phyloP scores from a whole-genome alignment of 345 rosid species.

The Ceriops decandra region DNA sequence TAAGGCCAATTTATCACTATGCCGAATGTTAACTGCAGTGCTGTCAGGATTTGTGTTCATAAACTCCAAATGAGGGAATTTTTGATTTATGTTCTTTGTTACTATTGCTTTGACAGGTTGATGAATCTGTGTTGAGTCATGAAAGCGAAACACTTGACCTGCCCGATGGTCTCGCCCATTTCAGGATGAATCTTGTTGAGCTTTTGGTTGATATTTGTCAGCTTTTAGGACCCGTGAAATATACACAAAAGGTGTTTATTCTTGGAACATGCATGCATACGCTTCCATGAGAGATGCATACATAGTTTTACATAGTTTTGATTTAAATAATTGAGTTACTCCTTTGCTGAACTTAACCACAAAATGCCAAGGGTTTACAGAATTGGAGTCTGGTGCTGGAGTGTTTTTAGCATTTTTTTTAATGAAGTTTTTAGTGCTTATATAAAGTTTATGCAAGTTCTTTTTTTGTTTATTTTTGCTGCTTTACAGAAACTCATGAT shows the following conservation, averaged over 20 bases:
- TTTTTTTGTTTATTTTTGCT: background rate
- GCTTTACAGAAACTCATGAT: background rate
- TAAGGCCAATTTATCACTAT: background rate
- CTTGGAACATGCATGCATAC: background rate
- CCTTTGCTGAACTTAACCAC: background rate
- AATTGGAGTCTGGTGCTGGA: background rate
- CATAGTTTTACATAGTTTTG: background rate
- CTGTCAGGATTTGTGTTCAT: too few species aligned
- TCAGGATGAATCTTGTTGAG: constrained; percentile 81
- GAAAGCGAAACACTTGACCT: constrained; percentile 55
- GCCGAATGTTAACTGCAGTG: too few species aligned
- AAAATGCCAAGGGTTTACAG: background rate
- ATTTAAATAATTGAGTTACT: background rate
- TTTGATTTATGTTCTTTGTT: background rate
- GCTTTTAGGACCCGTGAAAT: constrained; percentile 56
- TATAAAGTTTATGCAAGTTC: too few species aligned
- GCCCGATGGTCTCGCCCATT: constrained; percentile 83
- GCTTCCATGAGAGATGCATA: background rate
- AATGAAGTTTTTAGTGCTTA: background rate
- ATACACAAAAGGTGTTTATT: constrained; percentile 68
- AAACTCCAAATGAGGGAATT: background rate
- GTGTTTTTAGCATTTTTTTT: background rate
- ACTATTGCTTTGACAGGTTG: constrained; percentile 51
- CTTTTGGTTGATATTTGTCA: constrained; percentile 90
- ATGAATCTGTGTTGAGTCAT: constrained; percentile 62